Percentiles rank a stretch among this genome's conserved stretches.
Evolutionary conservation across 164 flowering plant genomes (phyloP).

Genomic region (Houttuynia cordata): DNA sequence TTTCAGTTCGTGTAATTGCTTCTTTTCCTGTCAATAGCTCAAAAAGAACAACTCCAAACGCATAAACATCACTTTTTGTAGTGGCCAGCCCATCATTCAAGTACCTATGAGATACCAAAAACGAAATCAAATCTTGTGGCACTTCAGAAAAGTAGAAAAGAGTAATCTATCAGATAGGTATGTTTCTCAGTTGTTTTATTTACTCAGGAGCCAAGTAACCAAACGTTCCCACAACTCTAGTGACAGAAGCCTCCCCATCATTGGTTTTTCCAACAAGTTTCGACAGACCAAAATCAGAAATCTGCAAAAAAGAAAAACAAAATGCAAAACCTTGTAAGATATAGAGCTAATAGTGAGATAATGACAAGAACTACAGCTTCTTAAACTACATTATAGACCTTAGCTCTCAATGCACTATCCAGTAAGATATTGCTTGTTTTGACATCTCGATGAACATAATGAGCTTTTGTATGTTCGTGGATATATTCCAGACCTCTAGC

Average conservation of each 20-base stretch:
- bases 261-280: conserved; percentile 61
- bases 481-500: conserved; percentile 92
- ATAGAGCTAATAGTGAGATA: conserved; percentile 3
- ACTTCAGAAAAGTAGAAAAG: background rate
- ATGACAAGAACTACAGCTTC: background rate
- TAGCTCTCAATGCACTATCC: conserved; percentile 73
- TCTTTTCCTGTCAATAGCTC: conserved; percentile 82
- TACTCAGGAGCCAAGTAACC: conserved; percentile 98
- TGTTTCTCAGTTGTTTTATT: conserved; percentile 13
- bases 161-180: background rate
- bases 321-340: background rate
- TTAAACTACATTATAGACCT: conserved; percentile 31
- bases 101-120: conserved; percentile 34
- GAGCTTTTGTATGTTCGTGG: conserved; percentile 89
- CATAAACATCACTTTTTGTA: conserved; percentile 86
- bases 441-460: conserved; percentile 93
- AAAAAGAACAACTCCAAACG: conserved; percentile 91
- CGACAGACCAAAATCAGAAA: conserved; percentile 93
- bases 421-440: conserved; percentile 92
- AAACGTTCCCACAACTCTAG: conserved; percentile 90
- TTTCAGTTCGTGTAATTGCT: conserved; percentile 64
- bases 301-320: conserved; percentile 24
- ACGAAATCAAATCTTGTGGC: conserved; percentile 5
- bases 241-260: conserved; percentile 67
- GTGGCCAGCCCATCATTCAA: conserved; percentile 84